Conservation (phyloP, 129 eudicot species). For the Gnaphalium uliginosum region DNA sequence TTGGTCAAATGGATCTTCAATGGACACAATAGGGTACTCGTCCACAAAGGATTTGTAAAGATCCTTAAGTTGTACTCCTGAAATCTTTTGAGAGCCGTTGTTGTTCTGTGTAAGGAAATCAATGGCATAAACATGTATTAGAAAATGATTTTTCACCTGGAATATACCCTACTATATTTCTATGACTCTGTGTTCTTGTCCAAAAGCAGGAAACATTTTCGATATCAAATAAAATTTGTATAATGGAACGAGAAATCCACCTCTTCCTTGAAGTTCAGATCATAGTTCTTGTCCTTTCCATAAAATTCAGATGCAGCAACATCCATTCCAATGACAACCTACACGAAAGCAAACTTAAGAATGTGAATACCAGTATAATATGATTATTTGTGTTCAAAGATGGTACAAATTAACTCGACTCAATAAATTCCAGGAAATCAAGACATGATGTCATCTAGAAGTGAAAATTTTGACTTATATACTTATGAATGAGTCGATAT, state of each 20-base stretch:
- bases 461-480: too few species aligned
- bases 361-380: not conserved
- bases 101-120: constrained; percentile 56
- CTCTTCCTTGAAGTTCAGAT: constrained; percentile 99
- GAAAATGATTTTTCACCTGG: not conserved
- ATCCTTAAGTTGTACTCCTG: constrained; percentile 93
- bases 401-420: not conserved
- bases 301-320: constrained; percentile 99
- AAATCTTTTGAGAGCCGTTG: constrained; percentile 73
- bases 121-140: not conserved
- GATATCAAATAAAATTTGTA: not conserved
- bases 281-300: constrained; percentile 78
- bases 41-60: constrained; percentile 78
- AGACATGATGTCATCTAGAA: not conserved
- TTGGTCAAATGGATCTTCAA: constrained; percentile 98
- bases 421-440: not conserved
- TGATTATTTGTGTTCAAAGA: not conserved
- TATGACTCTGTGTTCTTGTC: too few species aligned
- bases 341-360: not conserved
- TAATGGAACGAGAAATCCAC: constrained; percentile 30
- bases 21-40: constrained; percentile 95
- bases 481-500: too few species aligned
- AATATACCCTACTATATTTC: too few species aligned
- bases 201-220: not conserved
- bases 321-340: constrained; percentile 99